Conservation (phyloP, 2,329 filamentous ascomycete species). For the Phialemoniopsis sp. region DNA sequence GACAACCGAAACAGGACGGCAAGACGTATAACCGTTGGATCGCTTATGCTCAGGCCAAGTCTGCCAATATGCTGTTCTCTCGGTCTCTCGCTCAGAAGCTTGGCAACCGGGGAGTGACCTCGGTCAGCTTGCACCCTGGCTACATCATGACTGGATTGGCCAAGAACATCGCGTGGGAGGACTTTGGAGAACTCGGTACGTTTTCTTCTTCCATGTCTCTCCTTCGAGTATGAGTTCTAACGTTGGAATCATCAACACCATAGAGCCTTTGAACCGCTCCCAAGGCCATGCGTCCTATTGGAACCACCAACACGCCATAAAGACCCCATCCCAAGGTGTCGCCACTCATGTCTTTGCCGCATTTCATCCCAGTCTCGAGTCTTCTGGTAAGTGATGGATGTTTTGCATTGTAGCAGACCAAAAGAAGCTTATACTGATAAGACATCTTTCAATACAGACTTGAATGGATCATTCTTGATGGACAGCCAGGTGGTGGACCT, state of each 20-base stretch:
- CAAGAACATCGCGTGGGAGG: too few relatives aligned
- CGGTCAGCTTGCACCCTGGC: conserved; percentile 38
- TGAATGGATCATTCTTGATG: conserved; percentile 15
- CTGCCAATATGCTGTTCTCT: conserved; percentile 25
- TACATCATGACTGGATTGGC: too few relatives aligned
- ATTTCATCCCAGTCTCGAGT: conserved; percentile 10
- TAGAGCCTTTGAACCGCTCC: too few relatives aligned
- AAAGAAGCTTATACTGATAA: too few relatives aligned
- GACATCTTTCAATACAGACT: conserved; percentile 5
- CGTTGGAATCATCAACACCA: too few relatives aligned
- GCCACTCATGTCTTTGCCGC: conserved; percentile 15
- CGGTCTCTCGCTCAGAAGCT: conserved; percentile 30
- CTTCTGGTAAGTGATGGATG: background rate
- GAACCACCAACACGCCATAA: background rate
- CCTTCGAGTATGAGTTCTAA: too few relatives aligned
- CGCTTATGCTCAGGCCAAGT: too few relatives aligned
- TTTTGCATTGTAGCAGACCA: too few relatives aligned
- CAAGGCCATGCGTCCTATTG: conserved; percentile 1
- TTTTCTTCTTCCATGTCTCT: too few relatives aligned
- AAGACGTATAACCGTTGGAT: too few relatives aligned
- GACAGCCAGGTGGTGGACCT: conserved; percentile 13
- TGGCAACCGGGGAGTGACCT: conserved; percentile 21
- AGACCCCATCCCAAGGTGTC: conserved; percentile 3
- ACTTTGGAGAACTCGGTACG: too few relatives aligned
- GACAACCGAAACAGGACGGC: background rate